A percentile compares a stretch with the other conserved stretches of the same genome.
Conservation (phyloP, 768 basidiomycete species). For the Boletus fagicola region DNA sequence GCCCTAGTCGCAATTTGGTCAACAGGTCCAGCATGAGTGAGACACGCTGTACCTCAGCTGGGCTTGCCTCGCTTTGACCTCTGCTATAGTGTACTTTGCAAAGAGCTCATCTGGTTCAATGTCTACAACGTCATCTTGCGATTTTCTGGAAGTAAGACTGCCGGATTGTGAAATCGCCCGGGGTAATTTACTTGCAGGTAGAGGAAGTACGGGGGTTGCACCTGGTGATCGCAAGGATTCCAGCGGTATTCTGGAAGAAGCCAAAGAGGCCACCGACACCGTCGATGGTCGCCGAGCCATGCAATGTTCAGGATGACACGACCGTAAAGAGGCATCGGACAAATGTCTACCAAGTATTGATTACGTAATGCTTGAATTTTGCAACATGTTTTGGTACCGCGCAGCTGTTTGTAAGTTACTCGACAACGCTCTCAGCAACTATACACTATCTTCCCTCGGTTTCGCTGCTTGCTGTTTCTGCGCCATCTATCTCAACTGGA, state of each 20-base stretch:
- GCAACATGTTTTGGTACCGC: background rate
- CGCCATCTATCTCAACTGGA: slow-evolving; percentile 20
- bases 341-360: background rate
- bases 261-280: slow-evolving; percentile 31
- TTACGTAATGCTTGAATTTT: slow-evolving; percentile 24
- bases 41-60: slow-evolving; percentile 53
- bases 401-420: background rate
- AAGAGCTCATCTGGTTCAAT: slow-evolving; percentile 75
- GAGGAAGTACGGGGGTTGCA: slow-evolving; percentile 3
- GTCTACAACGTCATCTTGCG: slow-evolving; percentile 22
- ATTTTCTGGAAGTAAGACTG: slow-evolving; percentile 13
- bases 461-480: slow-evolving; percentile 20
- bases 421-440: slow-evolving; percentile 6
- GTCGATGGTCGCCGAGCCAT: slow-evolving; percentile 44
- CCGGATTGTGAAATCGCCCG: slow-evolving; percentile 12
- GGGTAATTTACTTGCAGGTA: slow-evolving; percentile 7
- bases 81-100: slow-evolving; percentile 62
- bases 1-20: slow-evolving; percentile 40
- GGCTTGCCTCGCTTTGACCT: slow-evolving; percentile 67
- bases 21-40: background rate
- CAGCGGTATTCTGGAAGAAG: slow-evolving; percentile 17
- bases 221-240: slow-evolving; percentile 10
- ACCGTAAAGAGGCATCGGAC: background rate
- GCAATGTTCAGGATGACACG: slow-evolving; percentile 4
- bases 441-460: slow-evolving; percentile 24